These are phyloP conservation scores for Clathrospora elynae DNA, from an alignment of 2,329 filamentous ascomycete species.

Conservation along the genomic window DNA sequence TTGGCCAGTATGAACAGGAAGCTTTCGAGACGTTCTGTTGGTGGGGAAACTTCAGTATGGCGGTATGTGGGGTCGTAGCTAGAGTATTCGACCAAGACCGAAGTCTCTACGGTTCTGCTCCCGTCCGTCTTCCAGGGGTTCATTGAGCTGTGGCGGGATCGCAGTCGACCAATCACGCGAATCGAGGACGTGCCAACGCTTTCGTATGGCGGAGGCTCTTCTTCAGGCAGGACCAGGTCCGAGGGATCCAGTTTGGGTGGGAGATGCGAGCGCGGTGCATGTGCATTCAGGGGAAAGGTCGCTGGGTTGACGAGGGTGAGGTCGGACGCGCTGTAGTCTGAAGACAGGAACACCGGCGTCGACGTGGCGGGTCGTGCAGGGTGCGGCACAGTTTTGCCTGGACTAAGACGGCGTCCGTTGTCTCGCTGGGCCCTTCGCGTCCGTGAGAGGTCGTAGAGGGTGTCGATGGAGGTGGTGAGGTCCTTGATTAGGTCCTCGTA, in stretches of 20 bases:
- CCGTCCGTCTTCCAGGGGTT: constrained; percentile 49
- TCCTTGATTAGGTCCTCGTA: constrained; percentile 77
- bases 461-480: constrained; percentile 78
- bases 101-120: constrained; percentile 47
- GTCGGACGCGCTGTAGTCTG: constrained; percentile 49
- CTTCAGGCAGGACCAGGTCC: constrained; percentile 52
- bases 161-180: constrained; percentile 54
- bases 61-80: constrained; percentile 56
- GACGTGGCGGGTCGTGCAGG: constrained; percentile 22
- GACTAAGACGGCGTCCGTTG: constrained; percentile 21
- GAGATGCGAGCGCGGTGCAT: constrained; percentile 34
- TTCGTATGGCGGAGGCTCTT: constrained; percentile 57
- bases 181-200: constrained; percentile 53
- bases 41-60: constrained; percentile 54
- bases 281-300: constrained; percentile 36
- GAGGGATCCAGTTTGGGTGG: constrained; percentile 53
- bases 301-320: constrained; percentile 52
- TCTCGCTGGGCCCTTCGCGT: constrained; percentile 58
- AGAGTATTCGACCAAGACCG: constrained; percentile 74
- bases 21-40: constrained; percentile 52
- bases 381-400: constrained; percentile 29
- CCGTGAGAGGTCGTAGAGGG: constrained; percentile 74
- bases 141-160: constrained; percentile 40
- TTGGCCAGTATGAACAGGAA: constrained; percentile 44
- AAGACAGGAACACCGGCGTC: constrained; percentile 35